Base-by-base conservation (phyloP, 208 protist genomes). In the Crithidia mellificae region DNA sequence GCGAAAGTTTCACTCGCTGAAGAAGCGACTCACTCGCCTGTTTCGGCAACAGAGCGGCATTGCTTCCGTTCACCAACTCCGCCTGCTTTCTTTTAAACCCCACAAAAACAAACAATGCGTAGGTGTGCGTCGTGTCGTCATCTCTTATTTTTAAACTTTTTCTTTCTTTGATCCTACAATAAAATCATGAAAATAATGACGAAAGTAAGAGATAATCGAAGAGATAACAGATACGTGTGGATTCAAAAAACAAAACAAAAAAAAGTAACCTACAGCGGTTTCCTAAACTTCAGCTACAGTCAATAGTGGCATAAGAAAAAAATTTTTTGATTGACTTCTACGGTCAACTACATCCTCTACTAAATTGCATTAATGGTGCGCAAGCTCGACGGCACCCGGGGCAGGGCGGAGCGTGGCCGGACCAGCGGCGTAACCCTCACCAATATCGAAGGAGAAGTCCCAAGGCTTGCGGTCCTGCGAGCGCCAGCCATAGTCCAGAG, bases 381-480 rank as follows among this genome's bases (percentile, higher is more conserved):
- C 81, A 29, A 93, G 76, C 51, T 93, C 84, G 9, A 91, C 82
- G 17, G 88, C 88, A 39, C 85, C 88, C n/a, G 85, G 76, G 19
- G 88, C 85, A 27, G 85, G 85, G 50, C 88, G 87, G 24, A 73
- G 62, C 19, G 81, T 81, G 25, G 88, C 77, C 17, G 88, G 85
- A 57, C 88, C 88, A 59, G 88, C 88, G 32, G 83, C 88, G 66
- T 90, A 95, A 11, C 90, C 90, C 70, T 95, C 90, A 84, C 90
- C 90, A 52, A 90, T 89, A 65, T 91, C 86, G 63, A 95, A 95
- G 39, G 83, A 77, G 74, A 95, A 95, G 72, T 95, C 87, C 90
- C 90, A 95, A 17, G 90, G 90, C 78, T 95, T 89, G 43, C 83
- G 73, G 64, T 89, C 86, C 56, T 89, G 68, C 20, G 80, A 81